Conservation (phyloP, 768 basidiomycete genomes). For the Suillus discolor region DNA sequence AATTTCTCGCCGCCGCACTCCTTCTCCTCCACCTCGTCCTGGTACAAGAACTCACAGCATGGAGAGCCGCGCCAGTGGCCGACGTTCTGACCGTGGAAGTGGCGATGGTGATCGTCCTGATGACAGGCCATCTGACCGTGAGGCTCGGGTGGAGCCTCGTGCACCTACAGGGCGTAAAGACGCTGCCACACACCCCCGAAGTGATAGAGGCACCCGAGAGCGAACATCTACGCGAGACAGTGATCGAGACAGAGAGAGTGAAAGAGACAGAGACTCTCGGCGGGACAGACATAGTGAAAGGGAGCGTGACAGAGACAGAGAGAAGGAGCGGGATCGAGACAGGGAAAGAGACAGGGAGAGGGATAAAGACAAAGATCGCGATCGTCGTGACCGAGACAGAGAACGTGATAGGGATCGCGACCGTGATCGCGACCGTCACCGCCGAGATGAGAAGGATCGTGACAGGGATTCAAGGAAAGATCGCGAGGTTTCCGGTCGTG, state of each 20-base stretch:
- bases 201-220: conserved; percentile 49
- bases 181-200: conserved; percentile 54
- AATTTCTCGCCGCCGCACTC: conserved; percentile 56
- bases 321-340: conserved; percentile 51
- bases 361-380: conserved; percentile 41
- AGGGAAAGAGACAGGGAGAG: conserved; percentile 46
- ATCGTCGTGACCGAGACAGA: conserved; percentile 42
- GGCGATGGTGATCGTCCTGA: conserved; percentile 49
- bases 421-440: conserved; percentile 47
- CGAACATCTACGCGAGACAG: conserved; percentile 37
- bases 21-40: conserved; percentile 65
- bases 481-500: conserved; percentile 46
- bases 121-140: conserved; percentile 57
- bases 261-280: conserved; percentile 50
- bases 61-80: conserved; percentile 74
- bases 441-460: conserved; percentile 64
- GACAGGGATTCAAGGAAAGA: conserved; percentile 67
- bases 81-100: conserved; percentile 54
- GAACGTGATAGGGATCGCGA: conserved; percentile 54
- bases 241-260: conserved; percentile 45
- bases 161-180: conserved; percentile 47
- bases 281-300: conserved; percentile 49
- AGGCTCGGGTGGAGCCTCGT: conserved; percentile 46
- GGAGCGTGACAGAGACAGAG: conserved; percentile 48
- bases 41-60: conserved; percentile 70